Evolutionary conservation across 805 yeast species (phyloP).

Genomic region (Yamadazyma philogaea): DNA sequence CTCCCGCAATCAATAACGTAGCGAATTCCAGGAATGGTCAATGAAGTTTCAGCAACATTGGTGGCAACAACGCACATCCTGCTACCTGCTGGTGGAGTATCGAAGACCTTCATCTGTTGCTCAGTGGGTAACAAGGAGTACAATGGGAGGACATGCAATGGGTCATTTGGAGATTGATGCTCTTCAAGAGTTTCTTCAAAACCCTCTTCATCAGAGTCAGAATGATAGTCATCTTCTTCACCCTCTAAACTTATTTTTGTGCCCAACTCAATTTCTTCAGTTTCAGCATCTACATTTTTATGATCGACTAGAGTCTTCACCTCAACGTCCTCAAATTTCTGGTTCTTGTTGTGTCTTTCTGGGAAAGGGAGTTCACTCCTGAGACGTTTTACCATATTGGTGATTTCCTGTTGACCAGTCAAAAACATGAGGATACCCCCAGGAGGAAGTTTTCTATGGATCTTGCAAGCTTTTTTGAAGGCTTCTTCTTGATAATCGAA

Average conservation of each 20-base stretch:
- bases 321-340: constrained; percentile 27
- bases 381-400: constrained; percentile 65
- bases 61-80: constrained; percentile 93
- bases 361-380: constrained; percentile 63
- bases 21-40: constrained; percentile 92
- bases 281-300: constrained; percentile 71
- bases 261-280: constrained; percentile 82
- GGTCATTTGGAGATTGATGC: constrained; percentile 70
- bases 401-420: constrained; percentile 94
- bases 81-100: constrained; percentile 78
- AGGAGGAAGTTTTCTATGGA: constrained; percentile 81
- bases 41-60: constrained; percentile 95
- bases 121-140: constrained; percentile 91
- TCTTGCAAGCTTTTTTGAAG: constrained; percentile 77
- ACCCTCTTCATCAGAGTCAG: constrained; percentile 55
- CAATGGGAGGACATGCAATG: constrained; percentile 85
- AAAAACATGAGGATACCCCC: constrained; percentile 91
- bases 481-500: constrained; percentile 84
- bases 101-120: constrained; percentile 91
- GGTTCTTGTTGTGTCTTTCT: constrained; percentile 8
- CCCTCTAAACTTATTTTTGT: constrained; percentile 37
- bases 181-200: constrained; percentile 70
- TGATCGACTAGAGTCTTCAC: constrained; percentile 7
- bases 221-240: constrained; percentile 51
- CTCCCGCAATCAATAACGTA: constrained; percentile 96